Percentiles rank a stretch among this genome's conserved stretches.
These are phyloP conservation scores for Ascocoryne sarcoides DNA, from an alignment of 2,329 filamentous ascomycete species.

Conservation along the genomic window DNA sequence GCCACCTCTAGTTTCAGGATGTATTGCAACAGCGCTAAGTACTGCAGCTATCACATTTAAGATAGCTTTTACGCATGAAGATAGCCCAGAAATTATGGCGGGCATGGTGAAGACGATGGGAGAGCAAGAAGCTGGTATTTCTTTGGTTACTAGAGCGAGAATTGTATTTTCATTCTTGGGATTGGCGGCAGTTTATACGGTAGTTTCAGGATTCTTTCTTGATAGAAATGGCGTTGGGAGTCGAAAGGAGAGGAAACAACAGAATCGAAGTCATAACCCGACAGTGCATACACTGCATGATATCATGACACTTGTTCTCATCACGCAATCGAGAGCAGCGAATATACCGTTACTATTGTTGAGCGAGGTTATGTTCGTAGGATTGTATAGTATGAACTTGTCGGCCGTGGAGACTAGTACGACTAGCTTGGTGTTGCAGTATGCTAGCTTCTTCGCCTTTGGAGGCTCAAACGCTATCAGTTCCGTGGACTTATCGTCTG, in stretches of 20 bases:
- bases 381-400: slow-evolving; percentile 40
- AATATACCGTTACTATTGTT: slow-evolving; percentile 82
- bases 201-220: slow-evolving; percentile 37
- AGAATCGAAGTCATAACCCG: background rate
- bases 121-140: slow-evolving; percentile 17
- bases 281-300: slow-evolving; percentile 48
- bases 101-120: slow-evolving; percentile 29
- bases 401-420: slow-evolving; percentile 52
- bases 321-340: slow-evolving; percentile 77
- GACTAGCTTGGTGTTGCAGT: slow-evolving; percentile 67
- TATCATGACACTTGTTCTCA: slow-evolving; percentile 66
- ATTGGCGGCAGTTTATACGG: slow-evolving; percentile 28
- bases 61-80: slow-evolving; percentile 75
- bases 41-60: slow-evolving; percentile 72
- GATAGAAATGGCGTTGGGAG: too few relatives aligned
- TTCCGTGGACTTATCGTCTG: slow-evolving; percentile 86
- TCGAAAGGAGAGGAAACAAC: slow-evolving; percentile 10
- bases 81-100: slow-evolving; percentile 73
- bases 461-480: slow-evolving; percentile 93
- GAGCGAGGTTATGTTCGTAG: slow-evolving; percentile 54
- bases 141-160: slow-evolving; percentile 30
- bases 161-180: slow-evolving; percentile 39
- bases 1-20: slow-evolving; percentile 21
- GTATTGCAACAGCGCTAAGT: slow-evolving; percentile 34
- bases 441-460: slow-evolving; percentile 79